Percentiles rank a stretch among this genome's conserved stretches.
Conservation (phyloP, 2,329 filamentous ascomycete species). For the Boeremia exigua region DNA sequence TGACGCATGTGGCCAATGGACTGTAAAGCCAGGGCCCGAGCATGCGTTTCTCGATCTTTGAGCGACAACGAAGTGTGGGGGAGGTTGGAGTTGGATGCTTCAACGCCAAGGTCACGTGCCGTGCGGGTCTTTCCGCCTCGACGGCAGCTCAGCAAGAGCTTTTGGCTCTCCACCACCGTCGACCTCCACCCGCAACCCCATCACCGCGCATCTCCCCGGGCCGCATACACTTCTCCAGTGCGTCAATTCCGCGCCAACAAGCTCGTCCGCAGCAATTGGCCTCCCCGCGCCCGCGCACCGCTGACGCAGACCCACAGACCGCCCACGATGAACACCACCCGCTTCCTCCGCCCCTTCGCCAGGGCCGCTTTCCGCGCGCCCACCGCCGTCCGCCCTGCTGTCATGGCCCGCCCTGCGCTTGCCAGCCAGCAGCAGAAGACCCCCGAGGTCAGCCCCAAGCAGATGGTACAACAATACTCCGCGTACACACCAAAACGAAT, state of each 20-base stretch:
- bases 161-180: slow-evolving; percentile 39
- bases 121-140: slow-evolving; percentile 28
- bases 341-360: slow-evolving; percentile 50
- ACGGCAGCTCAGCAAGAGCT: slow-evolving; percentile 31
- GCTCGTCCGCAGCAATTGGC: slow-evolving; percentile 36
- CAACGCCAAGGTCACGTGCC: slow-evolving; percentile 32
- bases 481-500: neutral
- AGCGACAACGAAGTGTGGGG: slow-evolving; percentile 1
- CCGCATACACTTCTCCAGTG: slow-evolving; percentile 35
- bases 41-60: neutral
- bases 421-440: slow-evolving; percentile 44
- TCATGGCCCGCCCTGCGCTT: slow-evolving; percentile 45
- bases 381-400: slow-evolving; percentile 41
- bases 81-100: neutral
- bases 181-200: slow-evolving; percentile 38
- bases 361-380: slow-evolving; percentile 50
- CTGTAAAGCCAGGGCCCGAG: neutral
- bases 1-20: neutral
- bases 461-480: slow-evolving; percentile 37
- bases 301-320: slow-evolving; percentile 40
- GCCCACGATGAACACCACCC: slow-evolving; percentile 51
- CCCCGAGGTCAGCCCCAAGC: slow-evolving; percentile 35
- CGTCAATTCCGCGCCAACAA: slow-evolving; percentile 33
- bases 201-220: slow-evolving; percentile 44
- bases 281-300: slow-evolving; percentile 26